phyloP scores from a whole-genome alignment of 2,329 filamentous ascomycete species.

The Fusarium hostae region DNA sequence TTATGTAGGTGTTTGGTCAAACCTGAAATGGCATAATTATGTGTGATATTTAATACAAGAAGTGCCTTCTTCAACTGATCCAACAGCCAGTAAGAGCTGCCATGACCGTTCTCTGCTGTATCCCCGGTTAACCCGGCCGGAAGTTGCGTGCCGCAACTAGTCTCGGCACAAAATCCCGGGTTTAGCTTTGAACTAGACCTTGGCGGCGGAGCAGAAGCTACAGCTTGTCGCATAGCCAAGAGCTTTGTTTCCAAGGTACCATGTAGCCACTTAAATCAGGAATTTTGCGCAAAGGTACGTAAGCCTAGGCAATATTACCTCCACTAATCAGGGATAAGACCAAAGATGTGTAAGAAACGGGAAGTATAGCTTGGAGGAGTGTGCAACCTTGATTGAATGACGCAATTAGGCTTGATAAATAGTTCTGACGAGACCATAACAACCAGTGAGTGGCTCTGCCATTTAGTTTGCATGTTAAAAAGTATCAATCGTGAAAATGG shows the following conservation, averaged over 20 bases:
- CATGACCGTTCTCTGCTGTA: neutral
- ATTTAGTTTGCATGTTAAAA: neutral
- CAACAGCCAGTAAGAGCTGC: neutral
- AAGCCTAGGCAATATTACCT: neutral
- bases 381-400: slow-evolving; percentile 3
- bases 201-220: neutral
- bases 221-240: neutral
- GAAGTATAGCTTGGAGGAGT: neutral
- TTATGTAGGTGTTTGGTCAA: too few relatives aligned
- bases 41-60: neutral
- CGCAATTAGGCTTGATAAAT: neutral
- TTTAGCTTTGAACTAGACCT: slow-evolving; percentile 2
- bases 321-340: neutral
- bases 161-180: slow-evolving; percentile 13
- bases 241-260: neutral
- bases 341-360: neutral
- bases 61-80: too few relatives aligned
- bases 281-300: slow-evolving; percentile 5
- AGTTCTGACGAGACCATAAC: neutral
- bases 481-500: slow-evolving; percentile 27
- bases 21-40: too few relatives aligned
- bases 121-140: slow-evolving; percentile 22
- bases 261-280: neutral
- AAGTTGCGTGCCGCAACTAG: slow-evolving; percentile 13
- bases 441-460: neutral